These are phyloP conservation scores for Scenedesmus sp. DNA, from an alignment of 163 green algal genomes.

Conservation along the genomic window DNA sequence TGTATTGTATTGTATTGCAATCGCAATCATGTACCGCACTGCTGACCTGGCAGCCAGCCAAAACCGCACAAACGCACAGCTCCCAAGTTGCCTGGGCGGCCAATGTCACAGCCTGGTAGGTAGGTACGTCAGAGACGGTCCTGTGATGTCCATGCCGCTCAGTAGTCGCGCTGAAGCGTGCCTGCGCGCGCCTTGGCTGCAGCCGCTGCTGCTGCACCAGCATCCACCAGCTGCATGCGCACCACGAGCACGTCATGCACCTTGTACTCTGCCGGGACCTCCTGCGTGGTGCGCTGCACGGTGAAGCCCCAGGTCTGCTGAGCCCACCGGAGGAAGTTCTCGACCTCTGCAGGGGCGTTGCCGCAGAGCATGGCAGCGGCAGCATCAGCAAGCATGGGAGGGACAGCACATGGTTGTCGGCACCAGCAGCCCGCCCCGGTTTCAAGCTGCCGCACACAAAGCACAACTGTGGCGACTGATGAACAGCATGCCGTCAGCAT, in stretches of 20 bases:
- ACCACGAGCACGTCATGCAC: conserved; percentile 44
- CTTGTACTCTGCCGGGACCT: conserved; percentile 37
- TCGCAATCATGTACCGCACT: not conserved
- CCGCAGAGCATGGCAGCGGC: not conserved
- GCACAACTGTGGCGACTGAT: too few species aligned
- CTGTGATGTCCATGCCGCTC: too few species aligned
- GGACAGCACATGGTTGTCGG: not conserved
- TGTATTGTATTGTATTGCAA: not conserved
- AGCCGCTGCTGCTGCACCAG: not conserved
- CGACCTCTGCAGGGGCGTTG: conserved; percentile 49
- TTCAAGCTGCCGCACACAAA: too few species aligned
- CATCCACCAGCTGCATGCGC: conserved; percentile 12
- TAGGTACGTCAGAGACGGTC: too few species aligned
- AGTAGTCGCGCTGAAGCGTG: conserved; percentile 11
- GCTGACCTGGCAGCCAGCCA: not conserved
- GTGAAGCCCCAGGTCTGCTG: conserved; percentile 48
- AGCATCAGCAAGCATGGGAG: not conserved
- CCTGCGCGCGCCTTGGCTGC: conserved; percentile 13
- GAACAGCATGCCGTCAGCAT: too few species aligned
- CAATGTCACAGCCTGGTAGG: too few species aligned
- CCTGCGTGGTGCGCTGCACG: not conserved
- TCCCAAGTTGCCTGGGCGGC: too few species aligned
- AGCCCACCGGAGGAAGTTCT: conserved; percentile 60
- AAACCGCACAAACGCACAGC: not conserved
- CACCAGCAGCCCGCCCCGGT: not conserved